phyloP scores from a whole-genome alignment of 2,329 filamentous ascomycete species.

The Zopfia rhizophila region DNA sequence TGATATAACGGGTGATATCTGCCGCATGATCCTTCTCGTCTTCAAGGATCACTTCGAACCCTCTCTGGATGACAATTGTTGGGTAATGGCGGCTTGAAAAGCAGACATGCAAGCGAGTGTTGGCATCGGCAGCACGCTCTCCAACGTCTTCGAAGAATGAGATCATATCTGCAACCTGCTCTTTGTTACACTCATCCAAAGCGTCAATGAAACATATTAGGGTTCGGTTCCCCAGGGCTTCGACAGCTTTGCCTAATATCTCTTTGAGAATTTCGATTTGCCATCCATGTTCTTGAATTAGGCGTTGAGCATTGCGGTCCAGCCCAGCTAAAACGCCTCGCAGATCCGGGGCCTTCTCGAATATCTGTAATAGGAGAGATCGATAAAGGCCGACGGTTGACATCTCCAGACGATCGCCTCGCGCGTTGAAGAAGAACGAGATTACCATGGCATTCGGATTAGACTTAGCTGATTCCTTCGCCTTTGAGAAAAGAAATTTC shows the following conservation, averaged over 20 bases:
- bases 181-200: constrained; percentile 58
- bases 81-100: constrained; percentile 60
- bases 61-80: constrained; percentile 45
- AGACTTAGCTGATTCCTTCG: constrained; percentile 18
- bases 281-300: constrained; percentile 9
- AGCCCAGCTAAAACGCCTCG: neutral
- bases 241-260: constrained; percentile 37
- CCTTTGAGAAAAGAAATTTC: constrained; percentile 32
- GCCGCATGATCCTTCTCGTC: constrained; percentile 43
- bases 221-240: constrained; percentile 30
- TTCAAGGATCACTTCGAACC: constrained; percentile 47
- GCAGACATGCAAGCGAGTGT: constrained; percentile 41
- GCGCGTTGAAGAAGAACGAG: constrained; percentile 43
- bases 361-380: constrained; percentile 20
- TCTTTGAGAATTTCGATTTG: constrained; percentile 19
- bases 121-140: constrained; percentile 15
- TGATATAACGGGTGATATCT: constrained; percentile 50
- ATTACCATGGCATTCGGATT: constrained; percentile 37
- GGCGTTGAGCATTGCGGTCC: neutral
- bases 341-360: constrained; percentile 8
- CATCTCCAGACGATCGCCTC: constrained; percentile 18
- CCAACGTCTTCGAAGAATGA: constrained; percentile 48
- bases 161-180: constrained; percentile 52
- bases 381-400: constrained; percentile 20
- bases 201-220: constrained; percentile 57